A percentile compares a stretch with the other conserved stretches of the same genome.
These are phyloP conservation scores for Lophiotrema nucula DNA, from an alignment of 495 filamentous ascomycete genomes.

Conservation along the genomic window DNA sequence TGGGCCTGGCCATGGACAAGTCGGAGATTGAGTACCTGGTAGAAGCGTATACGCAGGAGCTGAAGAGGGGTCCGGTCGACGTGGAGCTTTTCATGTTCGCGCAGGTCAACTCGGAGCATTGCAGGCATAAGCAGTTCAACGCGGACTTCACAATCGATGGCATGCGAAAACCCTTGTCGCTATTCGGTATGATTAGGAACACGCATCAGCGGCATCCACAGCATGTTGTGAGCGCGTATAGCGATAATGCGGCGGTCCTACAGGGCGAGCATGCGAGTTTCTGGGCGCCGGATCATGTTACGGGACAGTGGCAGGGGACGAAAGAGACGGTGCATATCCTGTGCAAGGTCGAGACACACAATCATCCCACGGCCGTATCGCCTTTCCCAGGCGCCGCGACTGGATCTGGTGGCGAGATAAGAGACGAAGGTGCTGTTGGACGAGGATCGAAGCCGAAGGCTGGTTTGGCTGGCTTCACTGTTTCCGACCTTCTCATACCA, in stretches of 20 bases:
- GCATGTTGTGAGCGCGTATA: slow-evolving; percentile 89
- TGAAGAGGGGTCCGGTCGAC: slow-evolving; percentile 73
- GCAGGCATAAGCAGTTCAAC: slow-evolving; percentile 84
- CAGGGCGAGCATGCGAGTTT: slow-evolving; percentile 71
- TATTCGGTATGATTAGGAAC: slow-evolving; percentile 94
- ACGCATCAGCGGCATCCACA: slow-evolving; percentile 78
- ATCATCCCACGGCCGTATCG: slow-evolving; percentile 94
- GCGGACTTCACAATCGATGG: slow-evolving; percentile 97
- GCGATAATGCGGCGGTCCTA: slow-evolving; percentile 93
- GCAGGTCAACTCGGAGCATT: slow-evolving; percentile 87
- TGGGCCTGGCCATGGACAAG: slow-evolving; percentile 82
- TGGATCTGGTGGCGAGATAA: slow-evolving; percentile 90
- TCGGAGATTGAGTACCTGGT: slow-evolving; percentile 93
- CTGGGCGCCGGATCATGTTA: slow-evolving; percentile 83
- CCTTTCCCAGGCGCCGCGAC: slow-evolving; percentile 86
- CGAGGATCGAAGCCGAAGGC: slow-evolving; percentile 91
- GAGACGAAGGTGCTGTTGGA: slow-evolving; percentile 93
- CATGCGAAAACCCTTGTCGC: slow-evolving; percentile 66
- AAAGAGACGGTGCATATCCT: slow-evolving; percentile 85
- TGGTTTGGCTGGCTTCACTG: slow-evolving; percentile 87
- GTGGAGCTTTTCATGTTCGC: slow-evolving; percentile 99
- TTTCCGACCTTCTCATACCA: slow-evolving; percentile 88
- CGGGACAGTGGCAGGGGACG: slow-evolving; percentile 81
- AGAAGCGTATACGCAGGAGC: slow-evolving; percentile 72
- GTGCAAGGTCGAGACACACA: slow-evolving; percentile 97